Percentiles rank a stretch among this genome's conserved stretches.
Conservation (phyloP, 2,329 filamentous ascomycete genomes). For the Emergomyces orientalis region DNA sequence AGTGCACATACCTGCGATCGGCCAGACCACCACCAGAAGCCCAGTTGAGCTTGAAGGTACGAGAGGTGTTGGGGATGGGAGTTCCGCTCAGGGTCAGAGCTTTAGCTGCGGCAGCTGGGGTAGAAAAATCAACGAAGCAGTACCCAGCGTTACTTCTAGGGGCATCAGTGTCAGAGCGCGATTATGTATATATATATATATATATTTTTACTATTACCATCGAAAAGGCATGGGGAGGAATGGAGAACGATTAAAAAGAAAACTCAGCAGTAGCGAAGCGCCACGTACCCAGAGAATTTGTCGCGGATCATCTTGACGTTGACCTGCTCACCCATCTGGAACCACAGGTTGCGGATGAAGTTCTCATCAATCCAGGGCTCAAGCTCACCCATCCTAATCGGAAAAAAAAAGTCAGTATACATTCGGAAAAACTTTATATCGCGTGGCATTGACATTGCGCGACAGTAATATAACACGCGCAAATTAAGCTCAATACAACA, state of each 20-base stretch:
- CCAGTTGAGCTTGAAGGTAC: slow-evolving; percentile 99
- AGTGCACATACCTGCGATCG: slow-evolving; percentile 62
- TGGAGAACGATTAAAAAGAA: not conserved
- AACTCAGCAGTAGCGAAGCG: slow-evolving; percentile 8
- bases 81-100: slow-evolving; percentile 83
- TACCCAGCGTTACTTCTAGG: slow-evolving; percentile 83
- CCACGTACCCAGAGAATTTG: slow-evolving; percentile 85
- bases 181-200: too few species aligned
- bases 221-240: slow-evolving; percentile 19
- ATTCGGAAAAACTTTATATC: not conserved
- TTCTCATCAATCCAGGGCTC: slow-evolving; percentile 99
- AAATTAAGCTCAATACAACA: slow-evolving; percentile 17
- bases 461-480: not conserved
- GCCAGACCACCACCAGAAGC: slow-evolving; percentile 91
- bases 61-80: slow-evolving; percentile 83
- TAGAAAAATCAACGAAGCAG: slow-evolving; percentile 91
- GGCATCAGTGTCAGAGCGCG: slow-evolving; percentile 28
- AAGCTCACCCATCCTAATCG: slow-evolving; percentile 91
- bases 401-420: slow-evolving; percentile 7
- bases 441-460: not conserved
- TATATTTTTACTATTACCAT: not conserved
- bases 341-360: slow-evolving; percentile 93
- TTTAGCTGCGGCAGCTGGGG: slow-evolving; percentile 76
- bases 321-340: slow-evolving; percentile 83
- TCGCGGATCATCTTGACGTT: slow-evolving; percentile 99